Conservation (phyloP, 106 monocot genomes). For the Allium cepa region DNA sequence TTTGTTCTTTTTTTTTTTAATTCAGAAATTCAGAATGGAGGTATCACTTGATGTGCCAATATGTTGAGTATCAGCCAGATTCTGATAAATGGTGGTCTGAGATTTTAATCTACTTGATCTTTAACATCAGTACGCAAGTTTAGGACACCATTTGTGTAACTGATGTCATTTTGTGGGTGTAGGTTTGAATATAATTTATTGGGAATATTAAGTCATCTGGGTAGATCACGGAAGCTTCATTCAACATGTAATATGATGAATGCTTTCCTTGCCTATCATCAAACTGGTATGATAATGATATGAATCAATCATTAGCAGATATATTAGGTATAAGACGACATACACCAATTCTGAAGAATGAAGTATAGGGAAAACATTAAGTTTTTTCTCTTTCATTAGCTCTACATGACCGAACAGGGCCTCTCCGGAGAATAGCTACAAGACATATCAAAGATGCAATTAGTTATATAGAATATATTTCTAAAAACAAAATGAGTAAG, state of each 20-base stretch:
- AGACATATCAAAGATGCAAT: neutral
- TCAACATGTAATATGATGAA: neutral
- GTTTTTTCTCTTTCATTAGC: conserved; percentile 49
- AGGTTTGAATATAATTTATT: neutral
- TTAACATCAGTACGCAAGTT: no score
- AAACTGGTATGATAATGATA: neutral
- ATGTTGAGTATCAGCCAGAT: no score
- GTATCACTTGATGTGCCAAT: no score
- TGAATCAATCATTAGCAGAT: neutral
- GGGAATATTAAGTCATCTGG: no score
- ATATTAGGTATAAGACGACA: conserved; percentile 15
- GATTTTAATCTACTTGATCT: no score
- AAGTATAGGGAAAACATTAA: conserved; percentile 40
- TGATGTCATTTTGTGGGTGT: neutral
- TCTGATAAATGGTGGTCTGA: no score
- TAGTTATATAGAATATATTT: neutral
- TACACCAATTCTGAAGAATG: conserved; percentile 51
- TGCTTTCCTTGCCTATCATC: neutral
- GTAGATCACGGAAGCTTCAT: neutral
- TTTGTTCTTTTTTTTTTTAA: no score
- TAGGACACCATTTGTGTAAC: no score
- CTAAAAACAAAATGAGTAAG: neutral
- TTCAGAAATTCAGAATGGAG: no score
- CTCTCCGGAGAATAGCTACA: conserved; percentile 73
- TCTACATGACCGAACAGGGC: conserved; percentile 67